These are phyloP conservation scores for Datisca glomerata DNA, from an alignment of 306 rosid species.

Conservation along the genomic window DNA sequence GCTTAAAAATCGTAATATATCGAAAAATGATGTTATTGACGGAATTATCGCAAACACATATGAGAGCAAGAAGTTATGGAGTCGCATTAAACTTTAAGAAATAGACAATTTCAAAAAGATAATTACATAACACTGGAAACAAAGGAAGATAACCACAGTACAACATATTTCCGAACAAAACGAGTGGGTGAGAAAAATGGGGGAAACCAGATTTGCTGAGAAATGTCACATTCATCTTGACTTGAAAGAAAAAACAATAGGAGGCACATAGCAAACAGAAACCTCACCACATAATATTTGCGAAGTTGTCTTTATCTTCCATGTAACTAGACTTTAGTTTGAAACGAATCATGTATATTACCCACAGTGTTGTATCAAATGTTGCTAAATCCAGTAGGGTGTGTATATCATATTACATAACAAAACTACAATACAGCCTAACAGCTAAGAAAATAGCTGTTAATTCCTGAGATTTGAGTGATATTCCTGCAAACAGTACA, in stretches of 20 bases:
- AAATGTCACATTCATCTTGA: no score
- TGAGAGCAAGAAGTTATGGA: no score
- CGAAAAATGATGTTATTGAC: no score
- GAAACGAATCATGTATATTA: slow-evolving; percentile 85
- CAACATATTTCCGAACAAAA: no score
- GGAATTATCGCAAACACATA: no score
- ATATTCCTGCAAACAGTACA: slow-evolving; percentile 48
- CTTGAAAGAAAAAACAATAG: neutral
- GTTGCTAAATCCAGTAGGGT: slow-evolving; percentile 85
- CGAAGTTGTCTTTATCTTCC: slow-evolving; percentile 91
- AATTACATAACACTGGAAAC: no score
- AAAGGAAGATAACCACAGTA: no score
- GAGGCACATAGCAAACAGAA: neutral
- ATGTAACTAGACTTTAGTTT: slow-evolving; percentile 75
- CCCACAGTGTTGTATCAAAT: slow-evolving; percentile 72
- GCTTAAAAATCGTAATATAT: no score
- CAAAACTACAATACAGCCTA: slow-evolving; percentile 85
- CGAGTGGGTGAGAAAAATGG: no score
- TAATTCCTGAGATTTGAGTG: slow-evolving; percentile 84
- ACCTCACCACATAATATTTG: slow-evolving; percentile 66
- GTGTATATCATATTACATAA: slow-evolving; percentile 90
- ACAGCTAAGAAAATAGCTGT: slow-evolving; percentile 88
- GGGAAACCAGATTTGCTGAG: no score
- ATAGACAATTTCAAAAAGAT: no score
- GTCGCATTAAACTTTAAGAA: no score